Evolutionary conservation across 805 yeast species (phyloP), one percentile per base, ranked within the genome.

Genomic region (Metschnikowia lochheadii): DNA sequence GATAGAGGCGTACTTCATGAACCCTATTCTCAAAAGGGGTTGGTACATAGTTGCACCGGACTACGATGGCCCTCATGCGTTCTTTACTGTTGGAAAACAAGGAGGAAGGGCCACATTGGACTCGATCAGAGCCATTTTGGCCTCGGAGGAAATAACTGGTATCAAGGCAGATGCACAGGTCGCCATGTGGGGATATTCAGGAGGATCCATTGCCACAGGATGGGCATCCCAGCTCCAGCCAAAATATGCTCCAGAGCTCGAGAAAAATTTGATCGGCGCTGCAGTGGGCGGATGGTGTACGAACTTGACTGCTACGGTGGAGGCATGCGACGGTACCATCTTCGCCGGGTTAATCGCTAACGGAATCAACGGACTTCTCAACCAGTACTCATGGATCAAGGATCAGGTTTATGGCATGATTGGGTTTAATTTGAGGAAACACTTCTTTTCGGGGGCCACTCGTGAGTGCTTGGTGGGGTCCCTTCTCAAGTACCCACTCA

Each of bases 161-260:
- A 41, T 65, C n/a, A 35, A 50, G 11, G n/a, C 51, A 3, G 54
- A 58, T 33, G 64, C 72, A 21, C 46, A 51, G 33, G 59, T 56
- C n/a, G 59, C 50, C 11, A 35, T 70, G 40, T 68, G 68, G 68
- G 75, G 75, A 0, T 71, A 65, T 48, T 66, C 72, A 2, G 76
- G 76, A 10, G 75, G 74, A 5, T 59, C 71, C 2, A 50, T 69
- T 32, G 71, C 75, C 6, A 46, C 68, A 18, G 64, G 68, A 7
- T 71, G 75, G 75, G 74, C 74, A n/a, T 65, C 69, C 2, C 60
- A 66, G n/a, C 54, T 68, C 32, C 72, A 67, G 51, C 73, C 73
- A 6, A 43, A 50, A 2, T 70, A 70, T 49, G 75, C 75, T 3
- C 68, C 69, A 1, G 75, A 71, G 8, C 55, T 59, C 34, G 18